phyloP scores from a whole-genome alignment of 2,329 filamentous ascomycete species.

The Seiridium cupressi region DNA sequence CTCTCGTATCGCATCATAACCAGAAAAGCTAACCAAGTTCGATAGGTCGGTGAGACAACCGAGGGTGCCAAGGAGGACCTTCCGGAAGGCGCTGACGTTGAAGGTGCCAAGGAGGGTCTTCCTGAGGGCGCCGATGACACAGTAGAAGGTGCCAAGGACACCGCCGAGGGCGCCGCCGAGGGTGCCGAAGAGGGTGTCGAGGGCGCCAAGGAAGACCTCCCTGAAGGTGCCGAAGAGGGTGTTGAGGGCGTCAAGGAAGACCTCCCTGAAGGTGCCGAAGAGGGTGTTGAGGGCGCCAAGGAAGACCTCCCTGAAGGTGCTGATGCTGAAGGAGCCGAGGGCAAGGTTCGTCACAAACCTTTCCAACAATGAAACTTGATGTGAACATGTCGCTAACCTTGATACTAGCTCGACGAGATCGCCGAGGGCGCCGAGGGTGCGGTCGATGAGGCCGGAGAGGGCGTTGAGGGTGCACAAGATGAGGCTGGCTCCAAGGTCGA shows the following conservation, averaged over 20 bases:
- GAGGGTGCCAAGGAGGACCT: constrained; percentile 12
- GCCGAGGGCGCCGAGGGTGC: constrained; percentile 14
- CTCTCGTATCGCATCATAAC: too few species aligned
- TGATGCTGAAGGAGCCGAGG: not conserved
- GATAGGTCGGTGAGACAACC: constrained; percentile 7
- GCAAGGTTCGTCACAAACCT: constrained; percentile 14
- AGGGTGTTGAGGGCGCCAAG: not conserved
- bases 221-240: constrained; percentile 16
- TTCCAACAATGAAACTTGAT: too few species aligned
- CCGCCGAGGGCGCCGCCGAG: not conserved
- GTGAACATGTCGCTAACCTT: not conserved
- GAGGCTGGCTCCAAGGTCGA: not conserved
- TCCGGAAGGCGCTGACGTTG: constrained; percentile 14
- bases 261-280: not conserved
- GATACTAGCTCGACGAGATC: constrained; percentile 7
- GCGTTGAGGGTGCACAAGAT: constrained; percentile 17
- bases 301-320: not conserved
- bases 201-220: constrained; percentile 15
- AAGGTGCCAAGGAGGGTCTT: constrained; percentile 15
- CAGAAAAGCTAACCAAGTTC: too few species aligned
- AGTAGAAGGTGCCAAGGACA: constrained; percentile 14
- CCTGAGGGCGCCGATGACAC: constrained; percentile 14
- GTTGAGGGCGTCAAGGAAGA: constrained; percentile 6
- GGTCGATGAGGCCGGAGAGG: constrained; percentile 14
- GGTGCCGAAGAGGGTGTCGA: constrained; percentile 17